Percentiles rank a stretch among this genome's conserved stretches.
Evolutionary conservation across 1,284 basidiomycete species (phyloP).

Genomic region (Rhodofomes roseus): DNA sequence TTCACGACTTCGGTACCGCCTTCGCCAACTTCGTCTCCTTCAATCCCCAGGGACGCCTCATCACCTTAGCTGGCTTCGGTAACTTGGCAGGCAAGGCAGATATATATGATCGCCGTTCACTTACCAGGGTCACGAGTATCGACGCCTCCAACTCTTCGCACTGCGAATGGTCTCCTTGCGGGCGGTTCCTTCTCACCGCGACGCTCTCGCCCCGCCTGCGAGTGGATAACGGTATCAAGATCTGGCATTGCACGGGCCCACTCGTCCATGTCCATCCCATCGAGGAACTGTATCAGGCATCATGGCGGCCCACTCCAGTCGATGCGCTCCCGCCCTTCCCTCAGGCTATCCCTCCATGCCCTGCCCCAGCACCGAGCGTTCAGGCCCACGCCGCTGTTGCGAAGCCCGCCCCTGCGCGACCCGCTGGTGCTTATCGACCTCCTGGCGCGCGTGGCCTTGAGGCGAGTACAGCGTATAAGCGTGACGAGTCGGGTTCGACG

Average conservation of each 20-base stretch:
- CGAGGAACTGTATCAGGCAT: conserved; percentile 87
- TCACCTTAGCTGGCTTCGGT: conserved; percentile 92
- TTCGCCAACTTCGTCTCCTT: conserved; percentile 93
- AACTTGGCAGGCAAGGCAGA: conserved; percentile 95
- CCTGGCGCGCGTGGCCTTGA: conserved; percentile 87
- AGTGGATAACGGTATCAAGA: conserved; percentile 95
- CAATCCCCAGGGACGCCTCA: conserved; percentile 90
- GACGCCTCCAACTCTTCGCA: conserved; percentile 91
- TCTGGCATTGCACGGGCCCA: conserved; percentile 91
- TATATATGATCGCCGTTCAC: conserved; percentile 84
- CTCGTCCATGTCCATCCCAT: conserved; percentile 76
- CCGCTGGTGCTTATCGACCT: conserved; percentile 84
- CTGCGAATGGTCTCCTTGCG: conserved; percentile 96
- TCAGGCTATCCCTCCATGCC: conserved; percentile 68
- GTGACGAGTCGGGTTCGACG: conserved; percentile 62
- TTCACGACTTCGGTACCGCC: conserved; percentile 89
- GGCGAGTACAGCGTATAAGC: conserved; percentile 83
- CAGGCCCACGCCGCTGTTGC: conserved; percentile 34
- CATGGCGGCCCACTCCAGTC: conserved; percentile 77
- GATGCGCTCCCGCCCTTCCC: conserved; percentile 74
- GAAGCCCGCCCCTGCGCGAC: conserved; percentile 52
- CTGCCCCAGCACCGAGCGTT: conserved; percentile 63
- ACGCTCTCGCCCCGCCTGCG: conserved; percentile 91
- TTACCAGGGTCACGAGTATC: conserved; percentile 83
- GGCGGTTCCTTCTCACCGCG: conserved; percentile 89